Conservation (phyloP, 768 basidiomycete genomes). For the Trametopsis cervina region DNA sequence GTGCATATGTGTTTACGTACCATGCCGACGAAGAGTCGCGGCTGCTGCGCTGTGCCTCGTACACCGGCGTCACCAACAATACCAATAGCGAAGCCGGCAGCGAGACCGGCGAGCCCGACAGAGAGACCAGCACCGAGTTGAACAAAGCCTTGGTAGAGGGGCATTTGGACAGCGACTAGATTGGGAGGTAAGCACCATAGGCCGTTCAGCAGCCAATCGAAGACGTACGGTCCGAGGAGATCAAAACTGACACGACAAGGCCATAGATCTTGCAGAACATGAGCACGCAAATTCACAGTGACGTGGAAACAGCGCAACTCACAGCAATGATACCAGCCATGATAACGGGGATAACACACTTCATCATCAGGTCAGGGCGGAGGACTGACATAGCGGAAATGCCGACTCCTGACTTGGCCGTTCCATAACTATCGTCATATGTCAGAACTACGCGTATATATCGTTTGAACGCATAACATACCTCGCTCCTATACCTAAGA, state of each 20-base stretch:
- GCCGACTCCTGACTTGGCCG: slow-evolving; percentile 97
- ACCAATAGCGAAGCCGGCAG: slow-evolving; percentile 96
- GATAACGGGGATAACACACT: slow-evolving; percentile 93
- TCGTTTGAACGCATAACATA: slow-evolving; percentile 26
- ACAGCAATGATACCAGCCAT: slow-evolving; percentile 99
- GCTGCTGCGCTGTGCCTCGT: slow-evolving; percentile 94
- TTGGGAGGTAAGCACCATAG: too few relatives aligned
- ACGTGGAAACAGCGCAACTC: too few relatives aligned
- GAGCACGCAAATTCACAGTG: too few relatives aligned
- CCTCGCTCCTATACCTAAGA: slow-evolving; percentile 80
- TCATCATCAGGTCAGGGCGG: slow-evolving; percentile 96
- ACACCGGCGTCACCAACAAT: slow-evolving; percentile 99
- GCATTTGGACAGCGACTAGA: slow-evolving; percentile 68
- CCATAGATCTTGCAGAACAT: slow-evolving; percentile 71
- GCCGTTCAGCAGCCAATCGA: too few relatives aligned
- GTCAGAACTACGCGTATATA: neutral
- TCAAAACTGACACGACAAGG: slow-evolving; percentile 97
- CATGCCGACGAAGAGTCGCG: slow-evolving; percentile 92
- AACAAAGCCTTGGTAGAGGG: slow-evolving; percentile 89
- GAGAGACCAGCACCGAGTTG: slow-evolving; percentile 92
- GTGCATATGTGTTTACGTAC: too few relatives aligned
- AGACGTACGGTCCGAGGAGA: slow-evolving; percentile 80
- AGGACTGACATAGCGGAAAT: slow-evolving; percentile 98
- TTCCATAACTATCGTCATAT: slow-evolving; percentile 71
- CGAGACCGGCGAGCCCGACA: slow-evolving; percentile 90